phyloP scores from a whole-genome alignment of 2,329 filamentous ascomycete species.

The Cladosporium halotolerans region DNA sequence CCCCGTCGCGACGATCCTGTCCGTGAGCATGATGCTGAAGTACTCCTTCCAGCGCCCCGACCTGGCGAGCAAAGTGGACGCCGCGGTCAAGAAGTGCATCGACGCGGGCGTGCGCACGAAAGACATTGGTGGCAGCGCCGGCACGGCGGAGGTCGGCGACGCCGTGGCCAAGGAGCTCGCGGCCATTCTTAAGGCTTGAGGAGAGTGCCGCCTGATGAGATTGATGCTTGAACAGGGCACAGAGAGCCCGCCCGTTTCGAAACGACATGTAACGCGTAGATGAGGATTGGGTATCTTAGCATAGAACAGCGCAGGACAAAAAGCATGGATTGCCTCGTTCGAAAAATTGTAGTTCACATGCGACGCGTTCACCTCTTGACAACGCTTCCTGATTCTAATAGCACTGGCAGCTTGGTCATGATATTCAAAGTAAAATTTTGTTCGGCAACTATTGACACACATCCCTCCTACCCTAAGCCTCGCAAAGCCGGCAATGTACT shows the following conservation, averaged over 20 bases:
- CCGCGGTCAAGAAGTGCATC: constrained; percentile 71
- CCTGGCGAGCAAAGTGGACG: constrained; percentile 73
- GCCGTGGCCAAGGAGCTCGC: constrained; percentile 68
- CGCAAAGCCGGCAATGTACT: background rate
- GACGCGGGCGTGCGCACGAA: constrained; percentile 72
- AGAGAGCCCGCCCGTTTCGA: background rate
- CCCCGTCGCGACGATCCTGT: constrained; percentile 85
- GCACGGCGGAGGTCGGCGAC: constrained; percentile 75
- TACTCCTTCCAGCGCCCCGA: constrained; percentile 78
- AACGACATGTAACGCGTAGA: background rate
- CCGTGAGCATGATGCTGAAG: constrained; percentile 89
- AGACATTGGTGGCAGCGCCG: constrained; percentile 73
- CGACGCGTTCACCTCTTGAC: too few relatives aligned
- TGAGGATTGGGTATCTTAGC: background rate
- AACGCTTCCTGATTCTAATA: too few relatives aligned
- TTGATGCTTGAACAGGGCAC: too few relatives aligned
- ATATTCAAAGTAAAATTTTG: too few relatives aligned
- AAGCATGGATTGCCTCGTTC: background rate
- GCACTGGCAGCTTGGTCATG: too few relatives aligned
- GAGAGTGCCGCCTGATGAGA: too few relatives aligned
- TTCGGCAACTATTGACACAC: too few relatives aligned
- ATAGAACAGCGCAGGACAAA: background rate
- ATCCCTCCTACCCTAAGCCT: too few relatives aligned
- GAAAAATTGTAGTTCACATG: background rate
- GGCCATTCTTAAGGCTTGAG: constrained; percentile 4